Conservation (phyloP, 2,329 filamentous ascomycete species). For the Venturia oleaginea region DNA sequence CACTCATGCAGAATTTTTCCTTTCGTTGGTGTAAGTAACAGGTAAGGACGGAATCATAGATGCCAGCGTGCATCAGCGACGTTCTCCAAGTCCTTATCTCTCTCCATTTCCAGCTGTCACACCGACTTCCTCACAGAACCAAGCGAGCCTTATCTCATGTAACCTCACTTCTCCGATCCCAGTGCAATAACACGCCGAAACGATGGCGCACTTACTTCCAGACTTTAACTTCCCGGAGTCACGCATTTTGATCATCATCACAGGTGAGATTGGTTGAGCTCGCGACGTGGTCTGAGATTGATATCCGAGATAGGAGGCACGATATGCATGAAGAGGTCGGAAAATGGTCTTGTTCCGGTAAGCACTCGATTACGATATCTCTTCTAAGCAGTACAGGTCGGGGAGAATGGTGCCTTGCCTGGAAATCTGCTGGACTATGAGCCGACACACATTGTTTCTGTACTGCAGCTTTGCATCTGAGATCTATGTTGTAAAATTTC, state of each 20-base stretch:
- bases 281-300: neutral
- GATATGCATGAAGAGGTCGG: constrained; percentile 83
- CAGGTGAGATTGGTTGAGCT: constrained; percentile 44
- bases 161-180: neutral
- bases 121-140: neutral
- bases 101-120: neutral
- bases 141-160: neutral
- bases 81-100: neutral
- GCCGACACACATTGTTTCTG: neutral
- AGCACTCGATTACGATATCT: neutral
- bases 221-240: constrained; percentile 50
- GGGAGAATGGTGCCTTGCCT: neutral
- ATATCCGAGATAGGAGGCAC: constrained; percentile 46
- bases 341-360: constrained; percentile 71
- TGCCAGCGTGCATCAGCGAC: neutral
- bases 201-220: constrained; percentile 12
- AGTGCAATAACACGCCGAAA: neutral
- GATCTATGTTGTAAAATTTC: too few relatives aligned
- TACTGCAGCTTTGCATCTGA: too few relatives aligned
- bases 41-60: neutral
- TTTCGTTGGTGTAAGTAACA: neutral
- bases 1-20: neutral
- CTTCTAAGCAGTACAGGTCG: neutral
- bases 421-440: neutral
- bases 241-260: constrained; percentile 81